Conservation (phyloP, 1,139 yeast species). For the Nadsonia starkeyi-henricii region DNA sequence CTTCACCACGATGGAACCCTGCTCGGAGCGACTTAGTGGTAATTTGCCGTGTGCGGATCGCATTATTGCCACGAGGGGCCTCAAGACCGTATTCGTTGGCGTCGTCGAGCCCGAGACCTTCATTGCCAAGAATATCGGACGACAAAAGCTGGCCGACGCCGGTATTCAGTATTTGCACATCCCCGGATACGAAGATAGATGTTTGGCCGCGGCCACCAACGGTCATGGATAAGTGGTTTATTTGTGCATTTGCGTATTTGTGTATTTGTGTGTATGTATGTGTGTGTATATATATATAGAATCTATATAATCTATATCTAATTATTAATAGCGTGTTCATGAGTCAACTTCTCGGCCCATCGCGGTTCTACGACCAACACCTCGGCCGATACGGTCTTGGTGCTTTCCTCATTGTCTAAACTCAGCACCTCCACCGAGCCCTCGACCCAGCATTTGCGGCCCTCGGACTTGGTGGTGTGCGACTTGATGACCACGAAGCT, state of each 20-base stretch:
- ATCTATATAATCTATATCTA: not conserved
- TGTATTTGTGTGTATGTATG: not conserved
- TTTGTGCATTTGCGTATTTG: no score
- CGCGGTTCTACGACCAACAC: slow-evolving; percentile 22
- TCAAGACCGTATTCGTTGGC: slow-evolving; percentile 77
- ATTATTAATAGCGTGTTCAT: not conserved
- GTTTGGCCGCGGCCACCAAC: slow-evolving; percentile 56
- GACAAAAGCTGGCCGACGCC: slow-evolving; percentile 33
- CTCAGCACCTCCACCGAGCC: slow-evolving; percentile 28
- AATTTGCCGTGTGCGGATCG: slow-evolving; percentile 80
- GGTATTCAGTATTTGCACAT: slow-evolving; percentile 66
- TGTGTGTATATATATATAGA: not conserved
- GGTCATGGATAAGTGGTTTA: slow-evolving; percentile 54
- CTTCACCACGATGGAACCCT: slow-evolving; percentile 97
- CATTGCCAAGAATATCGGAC: slow-evolving; percentile 63
- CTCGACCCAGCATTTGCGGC: slow-evolving; percentile 64
- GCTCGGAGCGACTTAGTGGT: slow-evolving; percentile 80
- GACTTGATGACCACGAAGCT: slow-evolving; percentile 57
- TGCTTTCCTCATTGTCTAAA: slow-evolving; percentile 7
- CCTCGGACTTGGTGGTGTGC: slow-evolving; percentile 48
- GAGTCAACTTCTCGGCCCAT: slow-evolving; percentile 18
- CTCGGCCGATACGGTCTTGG: slow-evolving; percentile 19
- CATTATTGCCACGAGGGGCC: slow-evolving; percentile 39
- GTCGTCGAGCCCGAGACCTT: slow-evolving; percentile 84
- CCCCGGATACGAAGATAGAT: slow-evolving; percentile 70